Base-by-base conservation (phyloP, 495 filamentous ascomycete genomes). In the Hypoxylon intermedium region DNA sequence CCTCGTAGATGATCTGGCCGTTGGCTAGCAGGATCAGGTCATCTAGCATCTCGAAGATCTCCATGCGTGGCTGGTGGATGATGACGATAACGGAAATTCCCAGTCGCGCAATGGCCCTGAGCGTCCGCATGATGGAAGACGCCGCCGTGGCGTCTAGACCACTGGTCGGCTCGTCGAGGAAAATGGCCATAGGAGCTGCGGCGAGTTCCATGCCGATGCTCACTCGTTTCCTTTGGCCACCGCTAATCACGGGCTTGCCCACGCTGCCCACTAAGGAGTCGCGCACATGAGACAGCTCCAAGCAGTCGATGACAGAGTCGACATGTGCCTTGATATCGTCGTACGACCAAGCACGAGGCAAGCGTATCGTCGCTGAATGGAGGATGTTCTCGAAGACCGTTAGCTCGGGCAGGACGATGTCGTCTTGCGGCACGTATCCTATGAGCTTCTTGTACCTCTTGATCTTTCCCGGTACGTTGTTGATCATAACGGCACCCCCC, bases 101-200 rank as follows among this genome's bases (percentile, higher is more conserved):
- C 7, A 79, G 69, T 13, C 73, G 66, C 7, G 72, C 72, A 50
- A 81, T 74, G 3, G 77, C 76, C 45, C 74, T 73, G 6, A 81
- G 67, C 1, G 77, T 74, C 1, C 73, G 66, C 75, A 88, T 82
- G 56, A 87, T 85, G 19, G 81, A 84, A 16, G 78, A 83, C 9
- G 85, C 85, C 30, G 82, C 78, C 7, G 85, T 86, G 0, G 84
- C 83, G 63, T 89, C 86, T 7, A 89, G 77, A 15, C 85, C 85
- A 9, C 82, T 85, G 0, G 85, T 88, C 0, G 85, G 85, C 58
- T 87, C 85, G 53, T 87, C 86, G 53, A 87, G 73, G 66, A 89
- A 88, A 26, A 89, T 79, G 19, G 84, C 73, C 69, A 85, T 85
- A 0, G 86, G 86, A n/a, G 83, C 83, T 12, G 85, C 84, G 1